Conservation (phyloP, 176 grass and related monocot genomes). For the Oryza glumipatula region DNA sequence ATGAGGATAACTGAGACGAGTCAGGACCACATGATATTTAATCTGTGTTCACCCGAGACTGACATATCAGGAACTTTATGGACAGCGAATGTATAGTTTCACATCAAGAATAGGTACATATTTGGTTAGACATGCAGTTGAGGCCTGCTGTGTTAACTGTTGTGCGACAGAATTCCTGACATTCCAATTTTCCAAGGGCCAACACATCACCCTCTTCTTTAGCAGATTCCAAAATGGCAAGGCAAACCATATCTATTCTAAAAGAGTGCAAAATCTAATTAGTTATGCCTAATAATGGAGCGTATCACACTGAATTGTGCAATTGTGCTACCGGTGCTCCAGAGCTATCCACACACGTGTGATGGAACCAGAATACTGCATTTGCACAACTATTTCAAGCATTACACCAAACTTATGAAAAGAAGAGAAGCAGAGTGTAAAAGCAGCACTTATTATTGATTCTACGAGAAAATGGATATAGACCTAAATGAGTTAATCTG, state of each 20-base stretch:
- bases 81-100: neutral
- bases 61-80: constrained; percentile 12
- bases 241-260: constrained; percentile 14
- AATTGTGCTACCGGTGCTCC: neutral
- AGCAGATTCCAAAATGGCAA: constrained; percentile 16
- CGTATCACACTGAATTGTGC: constrained; percentile 17
- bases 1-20: constrained; percentile 11
- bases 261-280: constrained; percentile 28
- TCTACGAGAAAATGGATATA: constrained; percentile 2
- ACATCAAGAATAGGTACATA: constrained; percentile 2
- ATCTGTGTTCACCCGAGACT: neutral
- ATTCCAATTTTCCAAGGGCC: neutral
- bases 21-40: constrained; percentile 14
- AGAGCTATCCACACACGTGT: constrained; percentile 19
- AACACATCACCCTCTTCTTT: constrained; percentile 14
- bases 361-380: constrained; percentile 17
- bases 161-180: constrained; percentile 5
- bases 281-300: constrained; percentile 6
- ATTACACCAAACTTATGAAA: constrained; percentile 28
- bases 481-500: neutral
- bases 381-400: neutral
- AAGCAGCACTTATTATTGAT: constrained; percentile 18
- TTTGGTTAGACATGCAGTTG: constrained; percentile 12
- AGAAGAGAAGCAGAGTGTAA: constrained; percentile 27
- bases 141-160: constrained; percentile 13